These are phyloP conservation scores for Pestalotiopsis sp. DNA, from an alignment of 2,329 filamentous ascomycete genomes.

Conservation along the genomic window DNA sequence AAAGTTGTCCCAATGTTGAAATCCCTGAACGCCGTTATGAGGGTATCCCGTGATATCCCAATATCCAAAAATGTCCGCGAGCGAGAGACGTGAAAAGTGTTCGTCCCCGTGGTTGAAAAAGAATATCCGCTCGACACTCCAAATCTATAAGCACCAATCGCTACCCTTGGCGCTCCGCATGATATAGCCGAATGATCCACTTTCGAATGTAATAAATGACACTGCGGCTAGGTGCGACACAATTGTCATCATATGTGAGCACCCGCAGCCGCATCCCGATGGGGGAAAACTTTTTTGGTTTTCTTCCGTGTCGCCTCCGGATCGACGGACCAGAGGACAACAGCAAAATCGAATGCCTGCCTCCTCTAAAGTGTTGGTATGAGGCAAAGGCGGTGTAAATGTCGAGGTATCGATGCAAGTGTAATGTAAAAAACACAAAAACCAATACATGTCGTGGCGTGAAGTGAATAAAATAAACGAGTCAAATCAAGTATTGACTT, in stretches of 20 bases:
- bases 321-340: neutral
- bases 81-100: constrained; percentile 14
- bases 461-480: constrained; percentile 15
- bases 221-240: neutral
- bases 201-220: neutral
- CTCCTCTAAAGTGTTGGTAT: neutral
- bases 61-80: constrained; percentile 7
- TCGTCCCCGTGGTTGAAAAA: neutral
- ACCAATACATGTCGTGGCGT: constrained; percentile 23
- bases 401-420: constrained; percentile 9
- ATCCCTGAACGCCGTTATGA: constrained; percentile 16
- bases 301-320: neutral
- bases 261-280: neutral
- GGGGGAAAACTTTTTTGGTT: neutral
- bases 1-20: neutral
- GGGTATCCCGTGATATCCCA: constrained; percentile 16
- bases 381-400: neutral
- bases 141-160: constrained; percentile 13
- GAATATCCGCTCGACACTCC: neutral
- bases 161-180: constrained; percentile 9
- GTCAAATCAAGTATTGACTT: constrained; percentile 21
- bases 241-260: neutral
- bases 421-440: constrained; percentile 14
- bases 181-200: neutral
- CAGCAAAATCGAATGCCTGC: neutral